phyloP scores from a whole-genome alignment of 164 flowering plant species.

The Sedum album region DNA sequence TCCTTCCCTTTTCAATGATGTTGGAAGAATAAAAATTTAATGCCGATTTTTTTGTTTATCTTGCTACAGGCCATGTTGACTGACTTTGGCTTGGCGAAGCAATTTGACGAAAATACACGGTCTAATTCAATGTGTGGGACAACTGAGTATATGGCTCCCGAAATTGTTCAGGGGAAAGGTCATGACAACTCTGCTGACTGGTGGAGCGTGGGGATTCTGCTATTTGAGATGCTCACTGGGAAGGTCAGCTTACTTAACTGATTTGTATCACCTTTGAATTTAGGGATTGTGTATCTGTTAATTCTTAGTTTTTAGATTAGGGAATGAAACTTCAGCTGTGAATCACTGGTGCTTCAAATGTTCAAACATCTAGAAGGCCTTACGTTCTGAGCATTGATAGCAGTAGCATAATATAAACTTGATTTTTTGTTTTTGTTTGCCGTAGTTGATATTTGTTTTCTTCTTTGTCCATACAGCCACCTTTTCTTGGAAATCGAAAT shows the following conservation, averaged over 20 bases:
- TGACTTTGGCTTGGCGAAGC: conserved; percentile 90
- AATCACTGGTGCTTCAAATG: background rate
- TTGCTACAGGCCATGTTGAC: conserved; percentile 62
- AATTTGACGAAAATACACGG: conserved; percentile 64
- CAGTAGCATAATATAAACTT: background rate
- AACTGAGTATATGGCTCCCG: conserved; percentile 86
- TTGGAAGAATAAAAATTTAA: background rate
- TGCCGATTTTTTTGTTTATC: background rate
- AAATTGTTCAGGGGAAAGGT: conserved; percentile 72
- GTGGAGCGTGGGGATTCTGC: conserved; percentile 93
- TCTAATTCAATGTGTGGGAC: conserved; percentile 93
- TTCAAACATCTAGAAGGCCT: background rate
- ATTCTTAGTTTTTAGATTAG: background rate
- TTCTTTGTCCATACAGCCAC: conserved; percentile 46
- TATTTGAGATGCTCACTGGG: conserved; percentile 93
- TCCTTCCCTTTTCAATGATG: background rate
- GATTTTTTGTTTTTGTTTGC: background rate
- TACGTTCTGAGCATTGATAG: background rate
- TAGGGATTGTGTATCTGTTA: background rate
- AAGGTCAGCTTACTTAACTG: conserved; percentile 36
- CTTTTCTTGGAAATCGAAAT: conserved; percentile 56
- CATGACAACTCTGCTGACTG: conserved; percentile 95
- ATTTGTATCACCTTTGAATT: background rate
- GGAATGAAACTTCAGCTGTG: background rate
- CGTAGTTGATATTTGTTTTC: background rate